These are phyloP conservation scores for Phylloboletellus chloephorus DNA, from an alignment of 1,284 basidiomycete genomes.

Conservation along the genomic window DNA sequence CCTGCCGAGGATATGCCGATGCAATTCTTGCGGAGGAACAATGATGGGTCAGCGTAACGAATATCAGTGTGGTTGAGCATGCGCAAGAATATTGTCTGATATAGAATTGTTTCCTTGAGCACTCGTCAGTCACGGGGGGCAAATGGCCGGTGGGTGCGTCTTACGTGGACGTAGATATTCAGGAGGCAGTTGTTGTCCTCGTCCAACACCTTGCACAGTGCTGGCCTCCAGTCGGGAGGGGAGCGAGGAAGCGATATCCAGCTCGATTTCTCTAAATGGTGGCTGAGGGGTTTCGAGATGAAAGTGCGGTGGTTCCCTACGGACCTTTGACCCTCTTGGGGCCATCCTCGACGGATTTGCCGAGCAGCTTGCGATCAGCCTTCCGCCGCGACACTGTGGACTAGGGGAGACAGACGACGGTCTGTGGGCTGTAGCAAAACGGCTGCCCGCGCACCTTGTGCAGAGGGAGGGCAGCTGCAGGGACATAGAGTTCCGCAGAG, in stretches of 20 bases:
- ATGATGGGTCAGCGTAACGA: conserved; percentile 59
- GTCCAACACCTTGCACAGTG: conserved; percentile 63
- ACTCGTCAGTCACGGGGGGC: conserved; percentile 9
- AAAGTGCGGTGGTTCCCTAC: conserved; percentile 1
- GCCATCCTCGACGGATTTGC: conserved; percentile 29
- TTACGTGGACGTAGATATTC: conserved; percentile 69
- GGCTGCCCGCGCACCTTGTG: conserved; percentile 47
- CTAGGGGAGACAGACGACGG: conserved; percentile 16
- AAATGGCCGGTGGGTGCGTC: conserved; percentile 20
- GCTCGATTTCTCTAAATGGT: conserved; percentile 53
- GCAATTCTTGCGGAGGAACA: conserved; percentile 68
- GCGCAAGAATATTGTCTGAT: conserved; percentile 67
- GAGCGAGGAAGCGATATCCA: conserved; percentile 61
- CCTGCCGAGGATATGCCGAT: conserved; percentile 59
- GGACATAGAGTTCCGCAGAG: conserved; percentile 59
- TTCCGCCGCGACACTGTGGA: conserved; percentile 43
- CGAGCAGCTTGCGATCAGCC: conserved; percentile 50
- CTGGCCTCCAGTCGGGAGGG: conserved; percentile 58
- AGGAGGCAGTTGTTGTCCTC: conserved; percentile 61
- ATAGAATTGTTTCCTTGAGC: conserved; percentile 60
- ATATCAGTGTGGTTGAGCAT: conserved; percentile 70
- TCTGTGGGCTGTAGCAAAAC: background rate
- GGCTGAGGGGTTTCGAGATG: conserved; percentile 4
- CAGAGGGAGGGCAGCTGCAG: conserved; percentile 46
- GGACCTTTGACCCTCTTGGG: conserved; percentile 51